Conservation (phyloP, 75 land plant genomes). For the Picea sitchensis region DNA sequence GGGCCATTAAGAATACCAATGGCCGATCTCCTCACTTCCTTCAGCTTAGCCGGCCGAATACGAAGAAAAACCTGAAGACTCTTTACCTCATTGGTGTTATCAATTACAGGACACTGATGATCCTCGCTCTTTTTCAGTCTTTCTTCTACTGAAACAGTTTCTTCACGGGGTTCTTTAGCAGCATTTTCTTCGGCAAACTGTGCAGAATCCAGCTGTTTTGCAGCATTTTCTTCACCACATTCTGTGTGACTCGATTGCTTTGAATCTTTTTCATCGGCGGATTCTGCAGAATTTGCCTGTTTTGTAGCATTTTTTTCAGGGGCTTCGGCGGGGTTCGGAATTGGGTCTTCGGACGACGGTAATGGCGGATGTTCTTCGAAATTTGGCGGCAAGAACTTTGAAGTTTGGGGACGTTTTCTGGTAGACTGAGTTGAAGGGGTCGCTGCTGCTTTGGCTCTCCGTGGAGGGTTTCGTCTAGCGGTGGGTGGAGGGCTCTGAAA, state of each 20-base stretch:
- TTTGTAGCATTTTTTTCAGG: neutral
- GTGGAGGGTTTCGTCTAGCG: slow-evolving; percentile 21
- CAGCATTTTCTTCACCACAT: neutral
- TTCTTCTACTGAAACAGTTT: neutral
- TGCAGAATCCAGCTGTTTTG: neutral
- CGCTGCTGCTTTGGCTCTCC: slow-evolving; percentile 17
- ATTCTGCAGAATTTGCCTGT: neutral
- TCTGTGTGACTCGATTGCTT: neutral
- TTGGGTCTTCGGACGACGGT: neutral
- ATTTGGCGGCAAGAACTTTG: neutral
- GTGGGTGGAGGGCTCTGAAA: slow-evolving; percentile 9
- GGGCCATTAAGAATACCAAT: slow-evolving; percentile 10
- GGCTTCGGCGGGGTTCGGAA: neutral
- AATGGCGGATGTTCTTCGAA: neutral
- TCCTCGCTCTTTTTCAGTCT: neutral
- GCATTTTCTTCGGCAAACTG: neutral
- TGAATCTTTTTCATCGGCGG: neutral
- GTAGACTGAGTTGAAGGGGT: neutral
- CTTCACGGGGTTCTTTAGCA: neutral
- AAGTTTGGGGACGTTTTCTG: neutral
- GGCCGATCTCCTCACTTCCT: slow-evolving; percentile 16
- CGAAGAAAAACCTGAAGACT: slow-evolving; percentile 50
- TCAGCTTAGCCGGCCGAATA: slow-evolving; percentile 34
- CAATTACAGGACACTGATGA: neutral
- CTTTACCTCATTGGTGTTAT: neutral